Evolutionary conservation across 2,329 filamentous ascomycete genomes (phyloP).

Genomic region (Thielaviopsis ethacetica): DNA sequence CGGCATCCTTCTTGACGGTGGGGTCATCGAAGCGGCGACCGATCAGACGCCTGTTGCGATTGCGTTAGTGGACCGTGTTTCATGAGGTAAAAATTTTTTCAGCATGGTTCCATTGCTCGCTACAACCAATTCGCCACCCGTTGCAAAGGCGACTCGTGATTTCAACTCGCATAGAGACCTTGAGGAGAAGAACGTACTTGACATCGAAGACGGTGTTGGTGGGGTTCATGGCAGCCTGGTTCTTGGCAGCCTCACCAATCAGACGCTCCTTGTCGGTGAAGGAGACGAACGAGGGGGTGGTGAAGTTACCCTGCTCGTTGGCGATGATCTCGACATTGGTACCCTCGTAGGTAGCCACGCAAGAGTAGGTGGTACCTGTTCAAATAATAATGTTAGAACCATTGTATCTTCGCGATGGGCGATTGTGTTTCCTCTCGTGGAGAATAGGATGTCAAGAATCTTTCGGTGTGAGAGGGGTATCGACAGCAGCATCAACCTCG

Average conservation of each 20-base stretch:
- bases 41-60: conserved; percentile 43
- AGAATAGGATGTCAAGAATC: conserved; percentile 41
- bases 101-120: too few relatives aligned
- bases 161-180: too few relatives aligned
- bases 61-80: too few relatives aligned
- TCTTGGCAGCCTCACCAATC: conserved; percentile 94
- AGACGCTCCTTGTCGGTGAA: conserved; percentile 95
- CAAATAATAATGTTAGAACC: too few relatives aligned
- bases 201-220: conserved; percentile 62
- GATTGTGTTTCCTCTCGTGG: background rate
- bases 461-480: conserved; percentile 89
- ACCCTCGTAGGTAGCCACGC: conserved; percentile 88
- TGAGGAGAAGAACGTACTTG: conserved; percentile 27
- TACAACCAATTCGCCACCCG: too few relatives aligned
- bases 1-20: conserved; percentile 56
- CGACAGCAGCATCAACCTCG: conserved; percentile 94
- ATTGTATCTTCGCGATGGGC: too few relatives aligned
- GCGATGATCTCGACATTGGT: conserved; percentile 80
- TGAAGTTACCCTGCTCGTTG: conserved; percentile 65
- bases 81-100: too few relatives aligned
- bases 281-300: conserved; percentile 86
- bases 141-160: too few relatives aligned
- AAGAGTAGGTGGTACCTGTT: conserved; percentile 72
- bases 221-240: conserved; percentile 75
- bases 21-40: conserved; percentile 56